Conservation (phyloP, 2,329 filamentous ascomycete species). For the Cladosporium austrohemisphaericum region DNA sequence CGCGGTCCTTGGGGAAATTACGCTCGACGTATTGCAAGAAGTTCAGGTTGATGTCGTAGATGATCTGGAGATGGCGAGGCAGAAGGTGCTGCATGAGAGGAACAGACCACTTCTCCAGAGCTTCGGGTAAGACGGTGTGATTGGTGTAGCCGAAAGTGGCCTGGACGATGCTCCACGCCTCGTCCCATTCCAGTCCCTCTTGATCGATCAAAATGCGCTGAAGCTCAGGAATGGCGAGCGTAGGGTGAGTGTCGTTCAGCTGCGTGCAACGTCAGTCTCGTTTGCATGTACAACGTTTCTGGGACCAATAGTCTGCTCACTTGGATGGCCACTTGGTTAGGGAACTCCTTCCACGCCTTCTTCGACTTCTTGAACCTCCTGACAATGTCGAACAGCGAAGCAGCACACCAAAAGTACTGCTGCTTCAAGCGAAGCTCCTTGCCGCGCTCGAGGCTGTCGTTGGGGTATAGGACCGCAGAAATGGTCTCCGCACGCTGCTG, state of each 20-base stretch:
- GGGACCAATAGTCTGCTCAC: background rate
- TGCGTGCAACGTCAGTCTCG: background rate
- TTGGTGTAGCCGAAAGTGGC: conserved; percentile 91
- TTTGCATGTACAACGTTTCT: too few species aligned
- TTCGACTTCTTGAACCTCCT: conserved; percentile 97
- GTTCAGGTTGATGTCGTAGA: conserved; percentile 94
- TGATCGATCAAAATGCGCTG: conserved; percentile 87
- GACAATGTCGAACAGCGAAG: conserved; percentile 92
- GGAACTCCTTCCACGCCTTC: conserved; percentile 84
- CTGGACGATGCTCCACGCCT: conserved; percentile 71
- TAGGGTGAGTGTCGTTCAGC: conserved; percentile 96
- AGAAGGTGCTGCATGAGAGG: conserved; percentile 87
- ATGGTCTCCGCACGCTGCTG: conserved; percentile 99
- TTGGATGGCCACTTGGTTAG: conserved; percentile 93
- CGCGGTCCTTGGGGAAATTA: conserved; percentile 82
- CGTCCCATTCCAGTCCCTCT: conserved; percentile 89
- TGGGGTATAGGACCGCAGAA: conserved; percentile 93
- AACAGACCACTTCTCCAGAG: conserved; percentile 97
- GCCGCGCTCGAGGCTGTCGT: conserved; percentile 92
- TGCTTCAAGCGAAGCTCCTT: conserved; percentile 98
- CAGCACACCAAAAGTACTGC: conserved; percentile 99
- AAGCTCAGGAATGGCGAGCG: conserved; percentile 90
- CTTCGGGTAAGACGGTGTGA: conserved; percentile 95
- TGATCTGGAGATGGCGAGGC: conserved; percentile 91
- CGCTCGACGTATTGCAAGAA: conserved; percentile 92